phyloP scores from a whole-genome alignment of 2,329 filamentous ascomycete genomes.

The Xylariales sp. region DNA sequence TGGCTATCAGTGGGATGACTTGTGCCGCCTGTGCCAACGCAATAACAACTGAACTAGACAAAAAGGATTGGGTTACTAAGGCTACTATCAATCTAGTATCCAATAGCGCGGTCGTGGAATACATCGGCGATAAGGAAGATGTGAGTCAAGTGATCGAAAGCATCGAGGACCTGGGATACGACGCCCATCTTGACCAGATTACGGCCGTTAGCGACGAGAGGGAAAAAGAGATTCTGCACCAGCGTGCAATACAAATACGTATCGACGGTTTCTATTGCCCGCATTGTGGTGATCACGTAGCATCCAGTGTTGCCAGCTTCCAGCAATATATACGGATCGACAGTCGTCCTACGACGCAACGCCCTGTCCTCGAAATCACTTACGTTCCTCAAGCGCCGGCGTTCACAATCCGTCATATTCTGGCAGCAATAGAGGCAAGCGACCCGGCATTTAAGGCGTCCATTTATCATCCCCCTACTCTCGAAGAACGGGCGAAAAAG shows the following conservation, averaged over 20 bases:
- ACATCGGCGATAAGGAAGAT: constrained; percentile 58
- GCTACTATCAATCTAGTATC: constrained; percentile 73
- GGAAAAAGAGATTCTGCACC: constrained; percentile 44
- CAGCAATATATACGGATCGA: constrained; percentile 64
- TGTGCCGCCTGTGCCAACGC: constrained; percentile 75
- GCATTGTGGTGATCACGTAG: constrained; percentile 73
- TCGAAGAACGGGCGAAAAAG: constrained; percentile 82
- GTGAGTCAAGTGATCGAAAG: constrained; percentile 61
- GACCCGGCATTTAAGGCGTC: constrained; percentile 75
- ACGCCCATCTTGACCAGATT: constrained; percentile 68
- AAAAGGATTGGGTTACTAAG: constrained; percentile 67
- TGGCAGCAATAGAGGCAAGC: constrained; percentile 72
- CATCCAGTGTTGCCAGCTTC: constrained; percentile 65
- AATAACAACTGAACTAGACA: constrained; percentile 69
- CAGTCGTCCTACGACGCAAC: constrained; percentile 65
- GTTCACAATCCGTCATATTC: constrained; percentile 81
- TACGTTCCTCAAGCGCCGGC: constrained; percentile 76
- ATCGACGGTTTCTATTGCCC: constrained; percentile 81
- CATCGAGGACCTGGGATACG: constrained; percentile 74
- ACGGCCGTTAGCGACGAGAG: constrained; percentile 50
- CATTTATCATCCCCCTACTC: constrained; percentile 81
- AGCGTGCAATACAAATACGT: constrained; percentile 71
- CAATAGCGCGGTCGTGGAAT: constrained; percentile 73
- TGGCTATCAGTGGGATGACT: constrained; percentile 78
- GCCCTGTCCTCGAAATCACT: constrained; percentile 75